Base-by-base conservation (phyloP, 1,139 yeast species). In the Hemisphaericaspora xylanilytica region DNA sequence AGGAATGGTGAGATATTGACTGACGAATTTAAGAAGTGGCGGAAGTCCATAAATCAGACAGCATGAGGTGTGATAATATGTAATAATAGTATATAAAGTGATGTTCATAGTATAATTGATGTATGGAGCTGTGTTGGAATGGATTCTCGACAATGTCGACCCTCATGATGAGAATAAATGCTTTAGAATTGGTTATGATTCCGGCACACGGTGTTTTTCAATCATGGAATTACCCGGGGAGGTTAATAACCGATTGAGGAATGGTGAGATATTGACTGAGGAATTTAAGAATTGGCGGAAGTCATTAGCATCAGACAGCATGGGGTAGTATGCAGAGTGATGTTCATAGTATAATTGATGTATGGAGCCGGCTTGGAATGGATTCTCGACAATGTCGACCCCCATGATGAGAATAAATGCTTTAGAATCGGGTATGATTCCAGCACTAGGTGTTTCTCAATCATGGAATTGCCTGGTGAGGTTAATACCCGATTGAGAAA, bases 361-460 rank as follows among this genome's bases (percentile, higher is more conserved):
- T n/a, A n/a, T 58, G 92, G 90, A 5, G 90, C 94, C 0, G 76
- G 83, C 25, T 67, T 88, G 37, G 88, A 85, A 41, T 90, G 96
- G 96, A 57, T 89, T 14, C 63, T 66, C 36, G 70, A 69, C 17
- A 68, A 65, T 21, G 65, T 88, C 15, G 82, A 85, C 17, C 61
- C 68, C 27, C 51, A 48, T 21, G 80, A 75, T 41, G 67, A 63
- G 30, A 47, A 51, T 36, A 55, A 47, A 38, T 58, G 66, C 12
- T 67, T 60, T 58, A 53, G 59, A 37, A 52, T 68, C 30, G 54
- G 59, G 39, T 68, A 57, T 47, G 70, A 65, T 42, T 65, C 70
- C 2, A 62, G 65, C 4, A 53, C 63, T 2, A 50, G 61, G 18
- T 50, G 63, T 4, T 58, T 67, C 33, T 52, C 58, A 15, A 49